A percentile compares a stretch with the other conserved stretches of the same genome.
Conservation (phyloP, 2,329 filamentous ascomycete genomes). For the Fusarium haematococcum region DNA sequence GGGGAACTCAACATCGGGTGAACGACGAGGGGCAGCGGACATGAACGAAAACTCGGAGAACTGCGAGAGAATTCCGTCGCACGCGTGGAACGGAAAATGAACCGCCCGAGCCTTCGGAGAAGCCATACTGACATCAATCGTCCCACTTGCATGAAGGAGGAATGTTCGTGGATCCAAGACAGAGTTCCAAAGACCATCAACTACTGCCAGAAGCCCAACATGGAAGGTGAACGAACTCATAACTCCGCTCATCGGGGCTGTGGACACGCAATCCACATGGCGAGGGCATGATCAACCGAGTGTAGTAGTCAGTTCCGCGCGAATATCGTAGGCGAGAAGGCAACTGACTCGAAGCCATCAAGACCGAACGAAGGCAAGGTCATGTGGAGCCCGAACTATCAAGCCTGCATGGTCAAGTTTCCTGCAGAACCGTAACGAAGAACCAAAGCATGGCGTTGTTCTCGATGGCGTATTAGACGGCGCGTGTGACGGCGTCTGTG, state of each 20-base stretch:
- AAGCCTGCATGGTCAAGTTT: not conserved
- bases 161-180: constrained; percentile 14
- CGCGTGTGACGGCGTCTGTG: constrained; percentile 28
- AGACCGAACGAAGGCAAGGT: constrained; percentile 1
- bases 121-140: constrained; percentile 4
- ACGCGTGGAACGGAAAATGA: constrained; percentile 8
- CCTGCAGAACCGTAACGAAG: constrained; percentile 8
- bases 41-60: not conserved
- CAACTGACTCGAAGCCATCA: constrained; percentile 29
- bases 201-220: constrained; percentile 8
- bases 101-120: not conserved
- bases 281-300: constrained; percentile 6
- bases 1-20: not conserved
- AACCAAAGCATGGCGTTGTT: not conserved
- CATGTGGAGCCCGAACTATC: constrained; percentile 24
- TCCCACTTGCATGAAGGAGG: constrained; percentile 3
- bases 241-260: constrained; percentile 1
- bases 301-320: not conserved
- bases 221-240: constrained; percentile 9
- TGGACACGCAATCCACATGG: constrained; percentile 7
- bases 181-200: not conserved
- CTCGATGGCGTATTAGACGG: constrained; percentile 30
- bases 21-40: not conserved
- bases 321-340: not conserved
- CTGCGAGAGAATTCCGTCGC: not conserved